Percentiles rank a stretch among this genome's conserved stretches.
These are phyloP conservation scores for Botrytis pseudocinerea DNA, from an alignment of 2,329 filamentous ascomycete species.

Conservation along the genomic window DNA sequence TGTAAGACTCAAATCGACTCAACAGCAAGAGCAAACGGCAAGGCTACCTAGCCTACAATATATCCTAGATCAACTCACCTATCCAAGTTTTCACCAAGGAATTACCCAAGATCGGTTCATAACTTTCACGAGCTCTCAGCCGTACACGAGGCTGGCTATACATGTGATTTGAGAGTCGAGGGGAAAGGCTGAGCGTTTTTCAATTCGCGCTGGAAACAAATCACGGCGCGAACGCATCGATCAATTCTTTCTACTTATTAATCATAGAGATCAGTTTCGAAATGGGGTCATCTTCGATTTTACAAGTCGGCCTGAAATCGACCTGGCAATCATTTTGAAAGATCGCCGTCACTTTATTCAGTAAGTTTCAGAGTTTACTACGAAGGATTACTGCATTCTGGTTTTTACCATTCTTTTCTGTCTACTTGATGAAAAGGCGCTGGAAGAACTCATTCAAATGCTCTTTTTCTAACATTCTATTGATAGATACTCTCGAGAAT, in stretches of 20 bases:
- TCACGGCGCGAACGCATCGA: not conserved
- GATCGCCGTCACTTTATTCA: no score
- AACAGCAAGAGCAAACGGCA: not conserved
- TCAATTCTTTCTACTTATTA: not conserved
- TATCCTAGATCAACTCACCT: not conserved
- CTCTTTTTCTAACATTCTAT: not conserved
- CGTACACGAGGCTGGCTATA: not conserved
- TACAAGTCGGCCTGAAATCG: not conserved
- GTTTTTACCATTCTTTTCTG: no score
- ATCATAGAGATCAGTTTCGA: not conserved
- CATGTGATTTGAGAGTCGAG: not conserved
- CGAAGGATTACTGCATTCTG: not conserved
- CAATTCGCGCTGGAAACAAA: not conserved
- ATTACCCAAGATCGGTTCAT: not conserved
- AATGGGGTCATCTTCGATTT: not conserved
- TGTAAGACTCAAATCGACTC: not conserved
- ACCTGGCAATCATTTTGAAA: not conserved
- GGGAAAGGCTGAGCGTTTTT: not conserved
- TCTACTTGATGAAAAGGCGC: not conserved
- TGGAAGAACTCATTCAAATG: not conserved
- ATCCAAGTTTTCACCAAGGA: not conserved
- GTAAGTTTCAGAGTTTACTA: not conserved
- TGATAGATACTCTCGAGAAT: not conserved
- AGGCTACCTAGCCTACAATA: not conserved
- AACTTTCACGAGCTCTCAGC: not conserved